phyloP scores from a whole-genome alignment of 805 yeast genomes.

The Candida nitratophila region DNA sequence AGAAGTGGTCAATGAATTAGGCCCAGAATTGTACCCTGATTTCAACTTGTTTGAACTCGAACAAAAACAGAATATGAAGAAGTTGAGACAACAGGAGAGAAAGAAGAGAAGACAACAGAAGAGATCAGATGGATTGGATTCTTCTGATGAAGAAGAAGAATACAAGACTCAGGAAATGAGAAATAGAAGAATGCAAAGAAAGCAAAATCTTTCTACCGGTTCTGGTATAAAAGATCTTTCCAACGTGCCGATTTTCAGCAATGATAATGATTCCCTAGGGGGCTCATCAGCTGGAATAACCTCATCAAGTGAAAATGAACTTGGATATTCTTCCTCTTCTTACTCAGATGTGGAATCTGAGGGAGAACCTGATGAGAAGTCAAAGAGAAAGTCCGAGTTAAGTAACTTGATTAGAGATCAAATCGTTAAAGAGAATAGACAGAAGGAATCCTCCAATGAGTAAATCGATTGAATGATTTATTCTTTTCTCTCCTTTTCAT shows the following conservation, averaged over 20 bases:
- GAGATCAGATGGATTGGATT: constrained; percentile 13
- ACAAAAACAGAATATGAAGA: constrained; percentile 28
- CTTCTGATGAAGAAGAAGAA: constrained; percentile 45
- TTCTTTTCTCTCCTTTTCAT: too few species aligned
- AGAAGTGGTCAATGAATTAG: constrained; percentile 68
- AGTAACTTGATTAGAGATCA: constrained; percentile 19
- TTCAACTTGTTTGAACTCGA: constrained; percentile 52
- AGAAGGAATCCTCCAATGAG: constrained; percentile 8
- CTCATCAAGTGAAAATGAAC: constrained; percentile 21
- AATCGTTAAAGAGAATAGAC: constrained; percentile 23
- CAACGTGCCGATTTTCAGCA: constrained; percentile 47
- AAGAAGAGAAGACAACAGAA: constrained; percentile 10
- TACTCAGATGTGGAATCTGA: constrained; percentile 9
- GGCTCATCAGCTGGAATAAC: constrained; percentile 24
- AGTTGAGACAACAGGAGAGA: constrained; percentile 20
- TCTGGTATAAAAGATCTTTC: constrained; percentile 37
- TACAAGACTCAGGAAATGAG: constrained; percentile 39
- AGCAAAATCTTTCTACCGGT: constrained; percentile 13
- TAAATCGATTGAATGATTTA: too few species aligned
- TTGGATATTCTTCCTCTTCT: constrained; percentile 9
- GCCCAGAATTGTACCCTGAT: constrained; percentile 84
- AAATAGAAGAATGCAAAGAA: constrained; percentile 30
- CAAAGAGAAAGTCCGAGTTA: neutral
- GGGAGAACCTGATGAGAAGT: neutral
- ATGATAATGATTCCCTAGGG: constrained; percentile 25